Evolutionary conservation across 306 rosid genomes (phyloP).

Genomic region (Lathyrus sativus): DNA sequence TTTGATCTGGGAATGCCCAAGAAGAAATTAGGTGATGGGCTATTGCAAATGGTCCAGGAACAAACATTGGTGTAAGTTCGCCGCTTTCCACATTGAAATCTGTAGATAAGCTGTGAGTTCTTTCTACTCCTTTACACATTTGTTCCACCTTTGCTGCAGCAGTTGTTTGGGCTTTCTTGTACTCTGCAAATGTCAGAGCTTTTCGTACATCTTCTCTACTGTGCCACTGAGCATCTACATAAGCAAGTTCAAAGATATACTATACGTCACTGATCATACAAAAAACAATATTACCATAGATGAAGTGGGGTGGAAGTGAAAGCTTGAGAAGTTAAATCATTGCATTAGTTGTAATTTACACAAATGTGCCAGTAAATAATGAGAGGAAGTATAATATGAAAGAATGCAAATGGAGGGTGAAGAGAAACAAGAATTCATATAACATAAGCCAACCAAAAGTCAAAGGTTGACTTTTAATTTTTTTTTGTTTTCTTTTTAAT

Average conservation of each 20-base stretch:
- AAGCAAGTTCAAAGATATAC: constrained; percentile 28
- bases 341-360: background rate
- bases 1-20: constrained; percentile 67
- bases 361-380: constrained; percentile 11
- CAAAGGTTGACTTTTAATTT: too few relatives aligned
- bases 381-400: background rate
- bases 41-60: constrained; percentile 92
- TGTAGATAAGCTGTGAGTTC: constrained; percentile 61
- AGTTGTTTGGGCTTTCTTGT: constrained; percentile 75
- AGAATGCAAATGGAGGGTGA: background rate
- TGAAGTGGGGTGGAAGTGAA: background rate
- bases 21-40: constrained; percentile 89
- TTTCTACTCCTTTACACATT: constrained; percentile 81
- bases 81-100: constrained; percentile 80
- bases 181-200: constrained; percentile 72
- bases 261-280: constrained; percentile 26
- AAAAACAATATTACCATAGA: constrained; percentile 1
- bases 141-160: constrained; percentile 77
- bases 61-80: constrained; percentile 80
- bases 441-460: too few relatives aligned
- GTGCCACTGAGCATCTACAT: constrained; percentile 70
- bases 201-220: constrained; percentile 80
- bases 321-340: background rate
- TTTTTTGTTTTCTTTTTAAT: too few relatives aligned
- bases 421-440: constrained; percentile 7